Percentiles rank a stretch among this genome's conserved stretches.
These are phyloP conservation scores for Coniochaeta sp. DNA, from an alignment of 2,329 filamentous ascomycete species.

Conservation along the genomic window DNA sequence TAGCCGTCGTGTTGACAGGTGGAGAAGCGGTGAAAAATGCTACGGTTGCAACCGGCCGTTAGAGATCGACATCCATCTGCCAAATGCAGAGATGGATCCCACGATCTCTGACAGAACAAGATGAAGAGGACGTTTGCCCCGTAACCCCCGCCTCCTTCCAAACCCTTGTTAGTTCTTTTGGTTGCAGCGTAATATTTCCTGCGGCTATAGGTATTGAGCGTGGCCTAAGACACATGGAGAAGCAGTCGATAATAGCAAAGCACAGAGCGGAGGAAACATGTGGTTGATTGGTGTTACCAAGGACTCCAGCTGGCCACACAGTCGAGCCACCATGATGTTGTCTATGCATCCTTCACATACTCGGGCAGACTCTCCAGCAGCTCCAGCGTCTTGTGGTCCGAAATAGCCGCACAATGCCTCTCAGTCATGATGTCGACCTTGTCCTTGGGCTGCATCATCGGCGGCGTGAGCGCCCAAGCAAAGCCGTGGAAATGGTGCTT, in stretches of 20 bases:
- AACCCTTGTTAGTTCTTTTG: background rate
- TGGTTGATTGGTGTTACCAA: background rate
- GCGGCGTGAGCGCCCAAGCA: slow-evolving; percentile 25
- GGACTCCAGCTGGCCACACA: background rate
- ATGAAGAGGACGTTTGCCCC: background rate
- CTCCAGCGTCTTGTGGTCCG: slow-evolving; percentile 24
- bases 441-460: slow-evolving; percentile 25
- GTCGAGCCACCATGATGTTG: background rate
- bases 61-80: background rate
- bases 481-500: slow-evolving; percentile 24
- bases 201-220: no score
- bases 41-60: background rate
- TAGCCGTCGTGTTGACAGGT: no score
- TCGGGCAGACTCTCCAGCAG: slow-evolving; percentile 16
- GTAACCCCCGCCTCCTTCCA: background rate
- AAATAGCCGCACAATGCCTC: slow-evolving; percentile 22
- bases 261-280: background rate
- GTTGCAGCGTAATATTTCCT: no score
- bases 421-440: slow-evolving; percentile 22
- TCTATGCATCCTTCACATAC: background rate
- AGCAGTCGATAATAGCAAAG: no score
- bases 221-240: no score
- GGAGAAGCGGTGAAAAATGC: background rate
- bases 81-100: background rate
- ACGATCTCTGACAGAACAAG: background rate